phyloP scores from a whole-genome alignment of 306 rosid species.

The Ceratonia siliqua region DNA sequence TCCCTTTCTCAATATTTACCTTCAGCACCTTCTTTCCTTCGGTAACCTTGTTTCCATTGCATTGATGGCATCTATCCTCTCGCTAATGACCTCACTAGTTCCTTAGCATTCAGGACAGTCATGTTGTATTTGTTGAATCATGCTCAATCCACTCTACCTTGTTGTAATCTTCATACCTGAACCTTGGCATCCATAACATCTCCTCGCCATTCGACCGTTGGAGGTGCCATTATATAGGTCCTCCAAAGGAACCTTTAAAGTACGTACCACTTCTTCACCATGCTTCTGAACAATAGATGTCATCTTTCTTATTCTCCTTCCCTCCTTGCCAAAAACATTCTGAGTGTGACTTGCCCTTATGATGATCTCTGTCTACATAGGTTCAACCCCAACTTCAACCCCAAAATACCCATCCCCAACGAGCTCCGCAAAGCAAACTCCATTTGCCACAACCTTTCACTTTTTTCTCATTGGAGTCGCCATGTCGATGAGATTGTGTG shows the following conservation, averaged over 20 bases:
- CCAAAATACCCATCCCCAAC: no score
- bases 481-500: no score
- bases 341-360: no score
- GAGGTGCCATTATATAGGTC: constrained; percentile 75
- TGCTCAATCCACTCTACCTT: constrained; percentile 64
- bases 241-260: constrained; percentile 76
- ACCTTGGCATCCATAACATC: constrained; percentile 75
- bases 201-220: constrained; percentile 62
- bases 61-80: constrained; percentile 72
- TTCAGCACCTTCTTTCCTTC: constrained; percentile 76
- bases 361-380: no score
- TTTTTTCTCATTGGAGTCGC: no score
- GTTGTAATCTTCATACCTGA: constrained; percentile 65
- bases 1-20: constrained; percentile 75
- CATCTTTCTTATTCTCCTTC: no score
- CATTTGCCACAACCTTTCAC: no score
- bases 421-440: no score
- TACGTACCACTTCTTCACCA: constrained; percentile 78
- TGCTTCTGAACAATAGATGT: no score
- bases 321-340: no score
- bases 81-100: constrained; percentile 72
- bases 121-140: constrained; percentile 80
- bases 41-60: constrained; percentile 64
- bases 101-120: constrained; percentile 72
- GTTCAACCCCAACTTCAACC: no score